phyloP scores from a whole-genome alignment of 176 grass and related monocot species.

The Avena atlantica region DNA sequence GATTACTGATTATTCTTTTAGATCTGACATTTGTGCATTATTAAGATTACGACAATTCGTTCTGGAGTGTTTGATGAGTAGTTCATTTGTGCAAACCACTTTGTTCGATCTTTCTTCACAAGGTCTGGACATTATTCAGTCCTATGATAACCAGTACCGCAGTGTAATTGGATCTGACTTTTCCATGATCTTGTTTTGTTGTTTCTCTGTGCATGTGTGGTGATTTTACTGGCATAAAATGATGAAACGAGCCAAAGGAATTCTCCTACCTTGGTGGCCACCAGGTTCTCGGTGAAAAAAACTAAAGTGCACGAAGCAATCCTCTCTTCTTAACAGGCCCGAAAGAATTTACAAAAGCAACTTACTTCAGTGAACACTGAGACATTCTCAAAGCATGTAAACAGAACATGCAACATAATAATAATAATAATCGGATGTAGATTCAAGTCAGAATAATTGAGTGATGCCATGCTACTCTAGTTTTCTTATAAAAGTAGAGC shows the following conservation, averaged over 20 bases:
- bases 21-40: conserved; percentile 13
- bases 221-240: not conserved
- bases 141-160: not conserved
- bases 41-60: conserved; percentile 19
- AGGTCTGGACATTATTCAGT: not conserved
- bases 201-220: not conserved
- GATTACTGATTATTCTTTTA: conserved; percentile 41
- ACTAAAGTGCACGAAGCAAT: not conserved
- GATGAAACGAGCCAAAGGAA: not conserved
- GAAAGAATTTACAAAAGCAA: conserved; percentile 3
- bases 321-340: not conserved
- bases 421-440: not conserved
- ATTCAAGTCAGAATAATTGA: conserved; percentile 18
- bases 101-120: not conserved
- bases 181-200: not conserved
- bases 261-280: not conserved
- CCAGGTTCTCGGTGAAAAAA: not conserved
- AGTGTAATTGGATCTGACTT: not conserved
- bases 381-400: not conserved
- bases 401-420: not conserved
- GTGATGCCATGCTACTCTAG: not conserved
- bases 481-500: conserved; percentile 2
- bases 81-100: not conserved
- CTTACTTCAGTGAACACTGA: not conserved
- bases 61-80: conserved; percentile 6